phyloP scores from a whole-genome alignment of 2,329 filamentous ascomycete species.

The Cercospora janseana region DNA sequence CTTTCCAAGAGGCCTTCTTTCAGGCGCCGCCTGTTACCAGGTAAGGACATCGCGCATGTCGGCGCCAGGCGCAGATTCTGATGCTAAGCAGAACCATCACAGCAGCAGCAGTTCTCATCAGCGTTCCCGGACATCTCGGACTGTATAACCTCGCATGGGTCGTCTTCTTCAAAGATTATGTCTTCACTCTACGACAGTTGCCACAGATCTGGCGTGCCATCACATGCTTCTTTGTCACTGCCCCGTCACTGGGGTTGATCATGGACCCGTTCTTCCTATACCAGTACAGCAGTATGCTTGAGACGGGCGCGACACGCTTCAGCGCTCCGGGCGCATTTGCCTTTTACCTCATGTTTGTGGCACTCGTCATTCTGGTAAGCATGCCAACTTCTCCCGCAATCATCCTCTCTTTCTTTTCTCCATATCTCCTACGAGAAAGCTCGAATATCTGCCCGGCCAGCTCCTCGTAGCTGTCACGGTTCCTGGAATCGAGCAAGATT shows the following conservation, averaged over 20 bases:
- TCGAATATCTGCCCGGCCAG: slow-evolving; percentile 59
- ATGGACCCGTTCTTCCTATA: slow-evolving; percentile 78
- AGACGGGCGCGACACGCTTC: slow-evolving; percentile 70
- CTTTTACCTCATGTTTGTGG: slow-evolving; percentile 74
- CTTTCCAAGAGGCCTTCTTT: slow-evolving; percentile 44
- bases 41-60: slow-evolving; percentile 44
- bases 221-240: slow-evolving; percentile 60
- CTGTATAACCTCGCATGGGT: slow-evolving; percentile 55
- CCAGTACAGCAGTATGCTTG: slow-evolving; percentile 72
- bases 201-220: slow-evolving; percentile 61
- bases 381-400: slow-evolving; percentile 9
- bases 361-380: slow-evolving; percentile 73
- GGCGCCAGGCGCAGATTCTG: slow-evolving; percentile 38
- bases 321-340: slow-evolving; percentile 73
- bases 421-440: slow-evolving; percentile 43
- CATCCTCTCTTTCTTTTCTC: slow-evolving; percentile 23
- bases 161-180: slow-evolving; percentile 51
- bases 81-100: slow-evolving; percentile 65
- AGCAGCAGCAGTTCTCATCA: slow-evolving; percentile 61
- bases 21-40: slow-evolving; percentile 64
- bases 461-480: slow-evolving; percentile 52
- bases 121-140: slow-evolving; percentile 59
- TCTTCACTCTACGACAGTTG: slow-evolving; percentile 53
- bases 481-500: slow-evolving; percentile 56
- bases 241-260: slow-evolving; percentile 57